A percentile compares a stretch with the other conserved stretches of the same genome.
Conservation (phyloP, 768 basidiomycete species). For the Termitomyces sp. region DNA sequence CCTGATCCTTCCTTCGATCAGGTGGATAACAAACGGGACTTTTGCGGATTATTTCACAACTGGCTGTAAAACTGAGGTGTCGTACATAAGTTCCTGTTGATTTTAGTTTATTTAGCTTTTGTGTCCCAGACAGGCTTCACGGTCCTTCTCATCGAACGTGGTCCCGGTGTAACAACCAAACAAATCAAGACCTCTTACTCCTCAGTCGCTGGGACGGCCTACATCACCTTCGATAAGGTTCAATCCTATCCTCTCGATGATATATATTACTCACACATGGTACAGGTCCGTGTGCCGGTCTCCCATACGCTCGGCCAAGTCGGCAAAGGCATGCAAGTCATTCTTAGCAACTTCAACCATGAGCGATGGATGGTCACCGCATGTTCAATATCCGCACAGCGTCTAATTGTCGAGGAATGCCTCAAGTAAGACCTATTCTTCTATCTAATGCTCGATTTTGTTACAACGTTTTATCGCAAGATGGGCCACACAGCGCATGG, state of each 20-base stretch:
- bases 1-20: constrained; percentile 21
- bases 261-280: not conserved
- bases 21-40: constrained; percentile 89
- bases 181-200: constrained; percentile 94
- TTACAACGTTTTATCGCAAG: constrained; percentile 30
- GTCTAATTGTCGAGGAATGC: constrained; percentile 85
- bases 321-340: constrained; percentile 79
- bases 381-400: constrained; percentile 69
- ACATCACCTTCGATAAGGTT: constrained; percentile 73
- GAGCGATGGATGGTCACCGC: constrained; percentile 86
- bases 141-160: constrained; percentile 72
- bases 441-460: not conserved
- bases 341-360: constrained; percentile 85
- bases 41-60: constrained; percentile 87
- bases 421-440: constrained; percentile 56
- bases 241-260: not conserved
- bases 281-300: constrained; percentile 69
- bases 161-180: constrained; percentile 74
- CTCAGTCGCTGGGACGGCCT: constrained; percentile 85
- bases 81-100: not conserved
- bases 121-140: constrained; percentile 60
- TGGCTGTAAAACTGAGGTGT: constrained; percentile 66
- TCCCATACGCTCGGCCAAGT: constrained; percentile 86
- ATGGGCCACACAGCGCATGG: constrained; percentile 86
- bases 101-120: not conserved